Evolutionary conservation across 2,329 filamentous ascomycete genomes (phyloP), one percentile per base, ranked within the genome.

Genomic region (Trichoderma sp.): DNA sequence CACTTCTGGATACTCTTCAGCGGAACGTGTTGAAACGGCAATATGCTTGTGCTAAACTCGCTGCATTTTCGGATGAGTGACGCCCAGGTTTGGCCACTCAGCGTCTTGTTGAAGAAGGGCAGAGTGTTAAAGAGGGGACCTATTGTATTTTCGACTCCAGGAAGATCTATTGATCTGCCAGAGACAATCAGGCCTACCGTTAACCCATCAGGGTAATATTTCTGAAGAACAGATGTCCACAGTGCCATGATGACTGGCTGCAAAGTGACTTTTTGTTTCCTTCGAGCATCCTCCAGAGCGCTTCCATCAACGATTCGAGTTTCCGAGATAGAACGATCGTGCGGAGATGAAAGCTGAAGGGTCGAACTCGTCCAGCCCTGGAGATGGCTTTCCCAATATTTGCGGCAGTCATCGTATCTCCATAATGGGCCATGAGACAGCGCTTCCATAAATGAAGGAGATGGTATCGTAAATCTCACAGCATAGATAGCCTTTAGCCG

Each of bases 111-210:
- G 73, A 90, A 88, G 81, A 93, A 95, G 0, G 95, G 95, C 1
- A 98, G 86, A 0, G 95, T 98, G 81, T 98, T 98, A 88, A 98
- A 97, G 24, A 98, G 85, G 0, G 96, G 95, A 0, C 95, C 96
- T 59, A 97, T 89, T 1, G 94, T 90, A 27, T 87, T 81, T 64
- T 95, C 93, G 2, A 92, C 89, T 2, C 87, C 87, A 8, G 92
- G 88, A 14, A 95, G 84, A 60, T 93, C 90, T 5, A 97, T 89
- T 0, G 91, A 90, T 76, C 95, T 89, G 1, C 95, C 96, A 7
- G 95, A 97, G 0, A 94, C 89, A 14, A 98, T 89, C 24, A 97
- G 85, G 1, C 96, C 96, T 16, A 95, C 86, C 0, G 90, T 89
- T 1, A 89, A 84, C 7, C 87, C 83, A 18, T 83, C 81, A 3